Percentiles rank a stretch among this genome's conserved stretches.
phyloP scores from a whole-genome alignment of 768 basidiomycete genomes.

The Amanita pseudoporphyria region DNA sequence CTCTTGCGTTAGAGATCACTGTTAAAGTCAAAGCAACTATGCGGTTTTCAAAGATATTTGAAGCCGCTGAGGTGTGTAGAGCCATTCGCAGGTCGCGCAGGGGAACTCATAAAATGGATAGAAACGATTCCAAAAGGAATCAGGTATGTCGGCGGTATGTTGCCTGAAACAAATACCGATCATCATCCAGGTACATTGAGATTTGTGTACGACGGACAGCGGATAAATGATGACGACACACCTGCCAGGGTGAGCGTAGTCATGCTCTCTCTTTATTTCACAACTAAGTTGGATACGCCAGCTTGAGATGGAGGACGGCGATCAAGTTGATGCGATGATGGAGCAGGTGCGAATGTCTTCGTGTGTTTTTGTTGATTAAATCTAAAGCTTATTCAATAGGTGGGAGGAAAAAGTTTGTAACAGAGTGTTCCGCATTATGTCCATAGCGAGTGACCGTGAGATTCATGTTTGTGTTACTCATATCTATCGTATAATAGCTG shows the following conservation, averaged over 20 bases:
- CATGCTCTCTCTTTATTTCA: neutral
- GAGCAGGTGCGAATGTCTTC: slow-evolving; percentile 34
- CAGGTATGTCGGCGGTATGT: slow-evolving; percentile 26
- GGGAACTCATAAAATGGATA: slow-evolving; percentile 14
- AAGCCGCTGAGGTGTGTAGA: slow-evolving; percentile 50
- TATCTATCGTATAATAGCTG: neutral
- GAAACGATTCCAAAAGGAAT: slow-evolving; percentile 50
- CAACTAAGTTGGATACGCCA: slow-evolving; percentile 15
- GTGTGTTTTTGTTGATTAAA: neutral
- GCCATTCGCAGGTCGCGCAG: neutral
- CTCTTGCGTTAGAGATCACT: slow-evolving; percentile 37
- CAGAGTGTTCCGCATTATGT: neutral
- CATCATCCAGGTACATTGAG: slow-evolving; percentile 45
- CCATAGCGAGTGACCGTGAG: neutral
- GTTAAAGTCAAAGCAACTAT: slow-evolving; percentile 57
- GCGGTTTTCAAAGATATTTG: slow-evolving; percentile 40
- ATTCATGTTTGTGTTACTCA: slow-evolving; percentile 1
- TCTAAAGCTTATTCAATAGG: neutral
- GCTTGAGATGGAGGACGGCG: slow-evolving; percentile 53
- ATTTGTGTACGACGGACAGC: slow-evolving; percentile 46
- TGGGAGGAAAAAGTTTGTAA: neutral
- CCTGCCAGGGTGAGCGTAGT: slow-evolving; percentile 37
- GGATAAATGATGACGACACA: slow-evolving; percentile 39
- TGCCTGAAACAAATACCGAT: neutral
- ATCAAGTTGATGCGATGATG: slow-evolving; percentile 50